Conservation (phyloP, 2,329 filamentous ascomycete genomes). For the Diaporthe vexans region DNA sequence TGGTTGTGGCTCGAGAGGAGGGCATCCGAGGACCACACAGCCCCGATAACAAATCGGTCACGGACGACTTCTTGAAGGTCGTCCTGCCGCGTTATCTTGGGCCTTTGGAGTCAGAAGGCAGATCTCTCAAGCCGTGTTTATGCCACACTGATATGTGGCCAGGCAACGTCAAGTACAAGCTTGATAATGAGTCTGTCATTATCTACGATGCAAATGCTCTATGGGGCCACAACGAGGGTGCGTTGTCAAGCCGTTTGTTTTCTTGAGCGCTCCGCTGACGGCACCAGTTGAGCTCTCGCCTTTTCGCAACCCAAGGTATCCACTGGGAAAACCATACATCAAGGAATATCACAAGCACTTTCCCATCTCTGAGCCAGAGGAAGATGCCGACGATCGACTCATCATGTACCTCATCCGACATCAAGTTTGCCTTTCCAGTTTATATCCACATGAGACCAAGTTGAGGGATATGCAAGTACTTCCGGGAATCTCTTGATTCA, state of each 20-base stretch:
- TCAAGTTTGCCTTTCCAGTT: too few relatives aligned
- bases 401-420: too few relatives aligned
- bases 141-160: slow-evolving; percentile 15
- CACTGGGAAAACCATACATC: too few relatives aligned
- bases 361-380: too few relatives aligned
- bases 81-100: background rate
- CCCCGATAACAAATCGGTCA: background rate
- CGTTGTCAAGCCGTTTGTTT: too few relatives aligned
- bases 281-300: background rate
- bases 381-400: too few relatives aligned
- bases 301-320: background rate
- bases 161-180: background rate
- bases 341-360: too few relatives aligned
- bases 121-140: background rate
- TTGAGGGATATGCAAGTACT: too few relatives aligned
- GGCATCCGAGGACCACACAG: background rate
- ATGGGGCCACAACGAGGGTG: background rate
- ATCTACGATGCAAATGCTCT: background rate
- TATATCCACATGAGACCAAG: too few relatives aligned
- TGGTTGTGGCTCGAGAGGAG: background rate
- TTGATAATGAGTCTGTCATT: background rate
- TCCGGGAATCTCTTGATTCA: too few relatives aligned
- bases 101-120: background rate
- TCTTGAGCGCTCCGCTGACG: background rate
- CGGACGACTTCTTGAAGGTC: background rate